Conservation (phyloP, 495 filamentous ascomycete species). For the Talaromyces wortmannii region DNA sequence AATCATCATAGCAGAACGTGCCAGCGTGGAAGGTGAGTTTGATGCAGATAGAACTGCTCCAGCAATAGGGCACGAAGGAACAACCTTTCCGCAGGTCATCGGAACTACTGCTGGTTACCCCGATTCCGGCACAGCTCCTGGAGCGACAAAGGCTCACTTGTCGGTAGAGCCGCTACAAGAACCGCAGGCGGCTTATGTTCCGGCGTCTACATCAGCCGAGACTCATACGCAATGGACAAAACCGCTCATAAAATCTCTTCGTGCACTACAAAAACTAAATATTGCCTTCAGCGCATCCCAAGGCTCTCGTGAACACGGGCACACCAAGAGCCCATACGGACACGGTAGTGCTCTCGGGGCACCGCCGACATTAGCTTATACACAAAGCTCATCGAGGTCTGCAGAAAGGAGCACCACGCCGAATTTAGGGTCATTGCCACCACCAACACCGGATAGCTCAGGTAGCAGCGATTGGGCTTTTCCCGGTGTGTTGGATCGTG, state of each 20-base stretch:
- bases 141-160: slow-evolving; percentile 19
- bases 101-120: not conserved
- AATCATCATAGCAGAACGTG: slow-evolving; percentile 32
- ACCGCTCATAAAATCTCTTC: slow-evolving; percentile 37
- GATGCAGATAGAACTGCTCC: not conserved
- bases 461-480: slow-evolving; percentile 41
- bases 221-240: slow-evolving; percentile 42
- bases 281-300: slow-evolving; percentile 24
- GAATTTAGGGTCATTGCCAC: slow-evolving; percentile 30
- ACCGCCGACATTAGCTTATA: not conserved
- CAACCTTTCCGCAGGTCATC: not conserved
- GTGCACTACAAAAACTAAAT: slow-evolving; percentile 39
- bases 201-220: slow-evolving; percentile 19
- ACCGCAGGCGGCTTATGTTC: slow-evolving; percentile 20
- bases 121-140: slow-evolving; percentile 23
- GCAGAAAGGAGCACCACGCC: slow-evolving; percentile 21
- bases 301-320: not conserved
- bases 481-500: slow-evolving; percentile 37
- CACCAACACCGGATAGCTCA: slow-evolving; percentile 41
- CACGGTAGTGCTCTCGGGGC: not conserved
- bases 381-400: not conserved
- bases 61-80: not conserved
- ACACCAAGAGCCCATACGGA: not conserved
- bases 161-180: slow-evolving; percentile 8
- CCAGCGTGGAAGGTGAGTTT: slow-evolving; percentile 24